Conservation (phyloP, 2,329 filamentous ascomycete species). For the Colletotrichum scovillei region DNA sequence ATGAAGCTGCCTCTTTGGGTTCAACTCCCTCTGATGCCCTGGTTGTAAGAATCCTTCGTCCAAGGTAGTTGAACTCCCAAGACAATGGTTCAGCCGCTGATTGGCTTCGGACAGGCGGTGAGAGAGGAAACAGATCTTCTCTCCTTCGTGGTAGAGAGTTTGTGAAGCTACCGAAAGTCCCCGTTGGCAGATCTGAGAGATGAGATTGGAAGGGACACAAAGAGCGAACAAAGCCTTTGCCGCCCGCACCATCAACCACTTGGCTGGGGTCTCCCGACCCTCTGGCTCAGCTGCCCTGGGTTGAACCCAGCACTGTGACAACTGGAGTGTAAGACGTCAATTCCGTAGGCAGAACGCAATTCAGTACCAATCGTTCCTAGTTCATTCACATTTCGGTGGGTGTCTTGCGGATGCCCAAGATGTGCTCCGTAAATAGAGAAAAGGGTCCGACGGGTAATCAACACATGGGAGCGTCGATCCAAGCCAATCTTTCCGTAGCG, state of each 20-base stretch:
- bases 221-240: conserved; percentile 1
- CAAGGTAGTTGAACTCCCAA: not conserved
- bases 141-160: not conserved
- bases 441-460: conserved; percentile 27
- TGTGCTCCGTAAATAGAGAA: conserved; percentile 24
- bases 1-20: conserved; percentile 1
- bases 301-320: conserved; percentile 10
- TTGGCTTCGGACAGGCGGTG: conserved; percentile 21
- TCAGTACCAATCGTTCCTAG: not conserved
- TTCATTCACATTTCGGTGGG: not conserved
- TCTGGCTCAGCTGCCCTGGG: not conserved
- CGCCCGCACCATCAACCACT: not conserved
- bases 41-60: not conserved
- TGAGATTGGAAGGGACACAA: not conserved
- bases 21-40: not conserved
- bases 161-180: conserved; percentile 14
- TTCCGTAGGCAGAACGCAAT: not conserved
- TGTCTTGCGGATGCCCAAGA: conserved; percentile 12
- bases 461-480: conserved; percentile 29
- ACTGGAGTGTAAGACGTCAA: not conserved
- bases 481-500: conserved; percentile 24
- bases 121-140: conserved; percentile 11
- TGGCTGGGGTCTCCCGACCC: conserved; percentile 1
- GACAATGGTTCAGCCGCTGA: conserved; percentile 10
- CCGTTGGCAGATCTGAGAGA: conserved; percentile 2